Evolutionary conservation across 2,329 filamentous ascomycete species (phyloP).

Genomic region (Didymella glomerata): DNA sequence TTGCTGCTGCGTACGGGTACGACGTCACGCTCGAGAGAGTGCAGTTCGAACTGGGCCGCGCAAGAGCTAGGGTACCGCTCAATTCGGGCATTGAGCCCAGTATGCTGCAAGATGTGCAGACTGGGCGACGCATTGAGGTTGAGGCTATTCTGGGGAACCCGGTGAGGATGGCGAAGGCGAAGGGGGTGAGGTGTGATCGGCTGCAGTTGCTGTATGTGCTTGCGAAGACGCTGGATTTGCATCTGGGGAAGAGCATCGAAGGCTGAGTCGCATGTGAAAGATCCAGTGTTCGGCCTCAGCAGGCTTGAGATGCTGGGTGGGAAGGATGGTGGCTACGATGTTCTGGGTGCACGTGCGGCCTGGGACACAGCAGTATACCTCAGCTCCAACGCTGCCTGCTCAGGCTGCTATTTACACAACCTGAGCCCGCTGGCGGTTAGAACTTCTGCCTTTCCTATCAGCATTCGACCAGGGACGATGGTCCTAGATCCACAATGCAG

Average conservation of each 20-base stretch:
- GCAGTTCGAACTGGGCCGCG: slow-evolving; percentile 50
- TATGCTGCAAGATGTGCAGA: slow-evolving; percentile 60
- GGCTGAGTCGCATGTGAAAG: neutral
- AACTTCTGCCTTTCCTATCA: neutral
- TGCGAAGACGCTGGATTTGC: slow-evolving; percentile 53
- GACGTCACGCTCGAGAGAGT: slow-evolving; percentile 50
- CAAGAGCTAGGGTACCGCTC: slow-evolving; percentile 48
- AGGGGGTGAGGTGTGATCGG: slow-evolving; percentile 53
- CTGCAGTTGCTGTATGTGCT: slow-evolving; percentile 58
- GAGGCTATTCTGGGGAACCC: slow-evolving; percentile 61
- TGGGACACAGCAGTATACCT: neutral
- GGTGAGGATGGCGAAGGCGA: slow-evolving; percentile 53
- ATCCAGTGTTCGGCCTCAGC: neutral
- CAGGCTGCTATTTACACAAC: too few species aligned
- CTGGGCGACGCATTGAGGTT: slow-evolving; percentile 56
- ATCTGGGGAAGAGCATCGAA: slow-evolving; percentile 31
- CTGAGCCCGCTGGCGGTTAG: too few species aligned
- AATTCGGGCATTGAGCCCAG: slow-evolving; percentile 57
- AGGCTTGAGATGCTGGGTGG: neutral
- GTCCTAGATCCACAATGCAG: neutral
- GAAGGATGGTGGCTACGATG: neutral
- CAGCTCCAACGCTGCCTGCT: neutral
- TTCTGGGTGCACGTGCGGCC: neutral
- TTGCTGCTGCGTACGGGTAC: slow-evolving; percentile 55
- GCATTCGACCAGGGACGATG: neutral